A percentile compares a stretch with the other conserved stretches of the same genome.
phyloP scores from a whole-genome alignment of 1,284 basidiomycete species.

The Omphalotus olearius region DNA sequence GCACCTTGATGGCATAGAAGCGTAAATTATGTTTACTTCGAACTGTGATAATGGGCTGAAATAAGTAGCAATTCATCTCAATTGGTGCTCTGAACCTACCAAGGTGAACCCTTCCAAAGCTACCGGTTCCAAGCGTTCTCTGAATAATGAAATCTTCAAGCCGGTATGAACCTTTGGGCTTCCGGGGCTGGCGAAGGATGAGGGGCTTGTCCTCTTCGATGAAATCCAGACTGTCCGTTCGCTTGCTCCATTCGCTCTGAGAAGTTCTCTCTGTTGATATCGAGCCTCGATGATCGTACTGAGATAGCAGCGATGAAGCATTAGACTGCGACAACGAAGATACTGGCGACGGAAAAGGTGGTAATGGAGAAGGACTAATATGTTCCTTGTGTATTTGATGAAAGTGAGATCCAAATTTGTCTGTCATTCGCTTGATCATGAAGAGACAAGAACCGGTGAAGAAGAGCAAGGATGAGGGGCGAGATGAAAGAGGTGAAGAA shows the following conservation, averaged over 20 bases:
- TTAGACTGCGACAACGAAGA: slow-evolving; percentile 21
- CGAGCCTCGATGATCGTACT: slow-evolving; percentile 46
- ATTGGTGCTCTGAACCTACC: slow-evolving; percentile 42
- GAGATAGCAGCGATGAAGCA: slow-evolving; percentile 9
- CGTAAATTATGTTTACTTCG: slow-evolving; percentile 90
- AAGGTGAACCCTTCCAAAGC: slow-evolving; percentile 92
- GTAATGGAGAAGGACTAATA: slow-evolving; percentile 8
- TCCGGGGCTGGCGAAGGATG: slow-evolving; percentile 20
- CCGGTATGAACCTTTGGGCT: slow-evolving; percentile 61
- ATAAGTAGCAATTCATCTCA: slow-evolving; percentile 6
- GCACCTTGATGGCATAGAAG: slow-evolving; percentile 93
- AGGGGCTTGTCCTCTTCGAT: slow-evolving; percentile 26
- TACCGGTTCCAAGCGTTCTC: slow-evolving; percentile 86
- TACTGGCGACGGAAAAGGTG: slow-evolving; percentile 1
- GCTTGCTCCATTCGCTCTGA: slow-evolving; percentile 44
- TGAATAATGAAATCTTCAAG: slow-evolving; percentile 73
- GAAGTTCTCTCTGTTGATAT: slow-evolving; percentile 63
- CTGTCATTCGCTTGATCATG: slow-evolving; percentile 43
- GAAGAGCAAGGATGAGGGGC: slow-evolving; percentile 1
- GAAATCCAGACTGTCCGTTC: slow-evolving; percentile 34
- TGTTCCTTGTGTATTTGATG: slow-evolving; percentile 16
- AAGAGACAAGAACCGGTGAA: background rate
- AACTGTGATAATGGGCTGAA: slow-evolving; percentile 40
- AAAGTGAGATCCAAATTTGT: slow-evolving; percentile 33
- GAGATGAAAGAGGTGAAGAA: slow-evolving; percentile 7